phyloP scores from a whole-genome alignment of 768 basidiomycete genomes.

The Lactifluus pinguis region DNA sequence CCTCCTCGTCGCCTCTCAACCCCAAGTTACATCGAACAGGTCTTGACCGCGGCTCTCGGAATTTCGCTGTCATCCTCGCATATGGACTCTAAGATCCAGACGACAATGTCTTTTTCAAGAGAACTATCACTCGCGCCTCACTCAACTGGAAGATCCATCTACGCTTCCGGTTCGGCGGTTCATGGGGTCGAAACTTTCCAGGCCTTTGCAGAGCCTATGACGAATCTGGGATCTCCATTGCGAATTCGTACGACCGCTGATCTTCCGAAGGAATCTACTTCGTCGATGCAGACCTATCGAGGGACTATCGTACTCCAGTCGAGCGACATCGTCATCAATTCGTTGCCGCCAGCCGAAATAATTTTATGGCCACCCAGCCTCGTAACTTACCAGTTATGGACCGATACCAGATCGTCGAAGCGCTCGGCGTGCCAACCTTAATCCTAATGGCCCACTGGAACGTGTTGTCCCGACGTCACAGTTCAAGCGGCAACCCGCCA shows the following conservation, averaged over 20 bases:
- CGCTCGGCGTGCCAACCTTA: neutral
- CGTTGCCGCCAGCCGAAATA: too few relatives aligned
- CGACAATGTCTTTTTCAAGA: neutral
- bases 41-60: neutral
- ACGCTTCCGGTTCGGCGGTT: too few relatives aligned
- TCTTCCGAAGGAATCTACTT: neutral
- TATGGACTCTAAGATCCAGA: neutral
- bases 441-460: neutral
- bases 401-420: neutral
- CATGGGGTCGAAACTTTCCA: too few relatives aligned
- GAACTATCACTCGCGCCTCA: neutral
- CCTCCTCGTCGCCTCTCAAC: neutral
- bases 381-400: neutral
- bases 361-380: neutral
- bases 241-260: too few relatives aligned
- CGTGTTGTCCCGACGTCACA: too few relatives aligned
- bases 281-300: neutral
- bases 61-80: neutral
- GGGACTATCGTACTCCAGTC: neutral
- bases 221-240: too few relatives aligned
- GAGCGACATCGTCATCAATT: neutral
- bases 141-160: neutral
- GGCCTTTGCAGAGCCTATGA: too few relatives aligned
- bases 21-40: neutral
- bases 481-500: too few relatives aligned